Evolutionary conservation across 169 alveolate genomes (phyloP).

Genomic region (Theileria sp.): DNA sequence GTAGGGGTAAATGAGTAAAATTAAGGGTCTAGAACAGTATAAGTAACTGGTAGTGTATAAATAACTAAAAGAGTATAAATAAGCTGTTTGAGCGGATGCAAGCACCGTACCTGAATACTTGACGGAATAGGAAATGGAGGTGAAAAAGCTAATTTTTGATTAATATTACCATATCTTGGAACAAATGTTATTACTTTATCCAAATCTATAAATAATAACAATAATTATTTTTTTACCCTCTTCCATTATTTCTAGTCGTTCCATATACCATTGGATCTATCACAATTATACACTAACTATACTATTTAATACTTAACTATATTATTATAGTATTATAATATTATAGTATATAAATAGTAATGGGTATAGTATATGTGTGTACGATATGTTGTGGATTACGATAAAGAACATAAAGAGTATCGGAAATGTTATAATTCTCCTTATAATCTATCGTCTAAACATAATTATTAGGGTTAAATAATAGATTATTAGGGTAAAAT

Average conservation of each 20-base stretch:
- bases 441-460: constrained; percentile 16
- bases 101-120: constrained; percentile 22
- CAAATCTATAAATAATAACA: constrained; percentile 34
- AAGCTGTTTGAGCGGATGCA: background rate
- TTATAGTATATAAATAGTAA: no score
- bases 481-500: no score
- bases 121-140: constrained; percentile 58
- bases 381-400: constrained; percentile 64
- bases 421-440: constrained; percentile 67
- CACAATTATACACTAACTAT: no score
- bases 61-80: no score
- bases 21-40: no score
- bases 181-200: constrained; percentile 69
- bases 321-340: no score
- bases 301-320: background rate
- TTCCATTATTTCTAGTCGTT: constrained; percentile 38
- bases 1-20: no score
- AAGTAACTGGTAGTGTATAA: background rate
- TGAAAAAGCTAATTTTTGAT: constrained; percentile 6
- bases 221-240: constrained; percentile 15
- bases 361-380: background rate
- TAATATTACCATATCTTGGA: constrained; percentile 39
- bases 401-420: constrained; percentile 67
- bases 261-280: constrained; percentile 61
- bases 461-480: constrained; percentile 51